Evolutionary conservation across 108 stramenopile genomes (phyloP).

Genomic region (Schizochytrium sp.): DNA sequence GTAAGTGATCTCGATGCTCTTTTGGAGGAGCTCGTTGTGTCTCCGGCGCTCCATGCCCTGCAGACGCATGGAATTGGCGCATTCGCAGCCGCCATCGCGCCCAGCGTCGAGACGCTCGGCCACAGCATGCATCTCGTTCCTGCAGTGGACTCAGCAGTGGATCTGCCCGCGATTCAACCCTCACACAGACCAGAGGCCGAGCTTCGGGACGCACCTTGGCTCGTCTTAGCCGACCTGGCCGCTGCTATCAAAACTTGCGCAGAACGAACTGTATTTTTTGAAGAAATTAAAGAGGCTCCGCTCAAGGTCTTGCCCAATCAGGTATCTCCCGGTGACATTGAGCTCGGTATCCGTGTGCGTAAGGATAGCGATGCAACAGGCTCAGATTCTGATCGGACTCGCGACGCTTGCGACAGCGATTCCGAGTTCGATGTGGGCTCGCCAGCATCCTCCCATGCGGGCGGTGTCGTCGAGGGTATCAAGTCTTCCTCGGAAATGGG

Average conservation of each 20-base stretch:
- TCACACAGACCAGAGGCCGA: neutral
- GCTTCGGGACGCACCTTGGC: neutral
- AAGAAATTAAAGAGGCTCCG: neutral
- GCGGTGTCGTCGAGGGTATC: no score
- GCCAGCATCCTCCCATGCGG: no score
- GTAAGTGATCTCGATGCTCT: neutral
- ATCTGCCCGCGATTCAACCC: neutral
- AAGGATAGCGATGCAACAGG: neutral
- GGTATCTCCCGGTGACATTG: neutral
- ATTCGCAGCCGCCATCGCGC: neutral
- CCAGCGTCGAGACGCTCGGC: neutral
- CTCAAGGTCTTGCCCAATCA: neutral
- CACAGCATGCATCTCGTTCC: neutral
- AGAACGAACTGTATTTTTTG: neutral
- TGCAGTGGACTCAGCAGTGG: neutral
- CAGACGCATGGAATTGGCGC: neutral
- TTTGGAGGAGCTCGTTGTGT: neutral
- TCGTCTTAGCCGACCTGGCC: neutral
- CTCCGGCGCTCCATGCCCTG: neutral
- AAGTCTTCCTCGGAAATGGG: no score
- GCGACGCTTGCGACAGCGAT: no score
- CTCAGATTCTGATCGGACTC: neutral
- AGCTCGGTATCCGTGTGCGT: neutral
- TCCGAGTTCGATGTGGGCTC: no score
- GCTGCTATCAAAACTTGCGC: neutral